Evolutionary conservation across 331 rosid species (phyloP).

Genomic region (Rosa hybrid): DNA sequence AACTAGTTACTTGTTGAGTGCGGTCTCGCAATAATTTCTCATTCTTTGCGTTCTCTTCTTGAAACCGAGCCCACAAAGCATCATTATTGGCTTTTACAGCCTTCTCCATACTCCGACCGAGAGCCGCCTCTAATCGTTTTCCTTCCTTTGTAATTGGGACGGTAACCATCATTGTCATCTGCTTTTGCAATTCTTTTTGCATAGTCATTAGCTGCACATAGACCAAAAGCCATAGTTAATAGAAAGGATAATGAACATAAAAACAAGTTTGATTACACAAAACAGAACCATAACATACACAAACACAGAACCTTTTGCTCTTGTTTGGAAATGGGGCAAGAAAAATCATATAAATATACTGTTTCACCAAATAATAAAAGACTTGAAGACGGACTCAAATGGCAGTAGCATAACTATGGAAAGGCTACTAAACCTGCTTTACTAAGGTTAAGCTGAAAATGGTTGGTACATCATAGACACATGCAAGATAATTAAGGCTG

Average conservation of each 20-base stretch:
- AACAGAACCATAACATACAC: not conserved
- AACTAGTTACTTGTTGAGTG: slow-evolving; percentile 56
- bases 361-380: not conserved
- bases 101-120: slow-evolving; percentile 83
- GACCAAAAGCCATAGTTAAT: slow-evolving; percentile 16
- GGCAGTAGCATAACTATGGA: not conserved
- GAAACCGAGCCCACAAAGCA: slow-evolving; percentile 88
- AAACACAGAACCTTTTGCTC: not conserved
- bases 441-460: not conserved
- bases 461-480: not conserved
- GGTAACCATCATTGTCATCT: slow-evolving; percentile 67
- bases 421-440: not conserved
- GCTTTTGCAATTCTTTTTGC: slow-evolving; percentile 93
- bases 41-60: slow-evolving; percentile 83
- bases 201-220: slow-evolving; percentile 63
- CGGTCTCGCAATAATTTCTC: slow-evolving; percentile 75
- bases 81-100: slow-evolving; percentile 71
- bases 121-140: slow-evolving; percentile 78
- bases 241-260: slow-evolving; percentile 6
- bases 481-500: not conserved
- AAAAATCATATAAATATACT: not conserved
- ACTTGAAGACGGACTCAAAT: not conserved
- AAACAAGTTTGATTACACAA: slow-evolving; percentile 1
- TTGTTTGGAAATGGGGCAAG: not conserved
- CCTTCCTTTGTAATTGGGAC: slow-evolving; percentile 93